Percentiles rank a stretch among this genome's conserved stretches.
phyloP scores from a whole-genome alignment of 306 rosid species.

The Sphenostylis stenocarpa region DNA sequence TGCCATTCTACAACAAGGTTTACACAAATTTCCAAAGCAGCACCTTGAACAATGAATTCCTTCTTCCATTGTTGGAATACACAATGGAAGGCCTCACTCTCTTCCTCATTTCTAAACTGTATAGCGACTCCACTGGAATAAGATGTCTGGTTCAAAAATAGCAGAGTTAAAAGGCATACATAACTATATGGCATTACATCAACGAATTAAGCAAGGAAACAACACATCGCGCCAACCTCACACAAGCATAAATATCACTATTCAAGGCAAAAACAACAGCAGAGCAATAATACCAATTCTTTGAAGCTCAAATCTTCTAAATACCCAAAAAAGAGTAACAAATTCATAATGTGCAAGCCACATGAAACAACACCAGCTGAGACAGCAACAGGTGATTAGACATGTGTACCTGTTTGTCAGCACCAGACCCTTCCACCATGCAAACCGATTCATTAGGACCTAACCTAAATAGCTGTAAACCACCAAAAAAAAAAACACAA shows the following conservation, averaged over 20 bases:
- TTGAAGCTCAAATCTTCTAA: background rate
- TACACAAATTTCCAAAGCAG: slow-evolving; percentile 35
- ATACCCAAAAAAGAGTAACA: background rate
- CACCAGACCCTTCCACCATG: slow-evolving; percentile 53
- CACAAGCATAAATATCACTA: slow-evolving; percentile 1
- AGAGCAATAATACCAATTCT: background rate
- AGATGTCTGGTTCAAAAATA: slow-evolving; percentile 55
- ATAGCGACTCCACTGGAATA: slow-evolving; percentile 64
- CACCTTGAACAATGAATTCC: slow-evolving; percentile 60
- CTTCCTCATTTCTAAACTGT: slow-evolving; percentile 68
- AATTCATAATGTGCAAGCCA: background rate
- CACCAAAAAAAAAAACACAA: slow-evolving; percentile 33
- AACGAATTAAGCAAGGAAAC: slow-evolving; percentile 1
- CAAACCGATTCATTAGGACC: slow-evolving; percentile 63
- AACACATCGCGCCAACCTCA: background rate
- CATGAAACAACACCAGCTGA: background rate
- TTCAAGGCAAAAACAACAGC: background rate
- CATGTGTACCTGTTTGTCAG: slow-evolving; percentile 53
- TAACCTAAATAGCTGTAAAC: slow-evolving; percentile 65
- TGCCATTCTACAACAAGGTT: slow-evolving; percentile 13
- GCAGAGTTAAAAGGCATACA: slow-evolving; percentile 34
- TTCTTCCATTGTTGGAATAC: slow-evolving; percentile 70
- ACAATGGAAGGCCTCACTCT: slow-evolving; percentile 64
- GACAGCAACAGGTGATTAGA: background rate
- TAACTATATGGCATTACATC: slow-evolving; percentile 20